These are phyloP conservation scores for Candida verbasci DNA, from an alignment of 805 yeast species.

Conservation along the genomic window DNA sequence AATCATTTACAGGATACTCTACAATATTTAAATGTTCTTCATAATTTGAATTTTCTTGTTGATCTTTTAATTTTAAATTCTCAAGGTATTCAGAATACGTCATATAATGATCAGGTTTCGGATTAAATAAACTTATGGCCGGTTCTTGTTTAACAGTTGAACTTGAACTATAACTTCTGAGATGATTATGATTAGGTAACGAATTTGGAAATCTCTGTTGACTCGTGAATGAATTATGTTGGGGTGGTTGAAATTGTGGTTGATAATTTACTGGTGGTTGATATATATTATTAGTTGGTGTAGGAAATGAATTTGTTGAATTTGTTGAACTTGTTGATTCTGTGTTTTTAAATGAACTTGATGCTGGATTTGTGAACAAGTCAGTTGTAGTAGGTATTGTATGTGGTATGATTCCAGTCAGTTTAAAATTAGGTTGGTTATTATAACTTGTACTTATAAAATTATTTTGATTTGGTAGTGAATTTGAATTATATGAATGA, in stretches of 20 bases:
- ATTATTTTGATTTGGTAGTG: constrained; percentile 18
- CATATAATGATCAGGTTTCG: constrained; percentile 41
- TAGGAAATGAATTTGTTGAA: constrained; percentile 8
- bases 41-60: constrained; percentile 12
- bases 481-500: constrained; percentile 24
- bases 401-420: constrained; percentile 18
- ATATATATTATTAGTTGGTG: constrained; percentile 3
- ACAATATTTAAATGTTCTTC: constrained; percentile 70
- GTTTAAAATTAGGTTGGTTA: constrained; percentile 9
- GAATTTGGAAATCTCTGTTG: constrained; percentile 9
- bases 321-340: constrained; percentile 8
- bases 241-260: too few species aligned
- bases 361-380: constrained; percentile 45
- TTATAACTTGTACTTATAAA: constrained; percentile 11
- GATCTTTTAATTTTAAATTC: constrained; percentile 18
- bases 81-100: constrained; percentile 36
- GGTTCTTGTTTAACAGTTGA: too few species aligned
- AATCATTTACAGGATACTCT: constrained; percentile 74
- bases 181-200: constrained; percentile 3
- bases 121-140: too few species aligned
- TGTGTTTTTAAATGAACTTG: constrained; percentile 4
- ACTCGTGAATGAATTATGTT: constrained; percentile 9
- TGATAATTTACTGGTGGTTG: constrained; percentile 7
- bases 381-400: constrained; percentile 57
- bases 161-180: too few species aligned